Percentiles rank a stretch among this genome's conserved stretches.
phyloP scores from a whole-genome alignment of 352 stramenopile genomes.

The Plasmopara viticola region DNA sequence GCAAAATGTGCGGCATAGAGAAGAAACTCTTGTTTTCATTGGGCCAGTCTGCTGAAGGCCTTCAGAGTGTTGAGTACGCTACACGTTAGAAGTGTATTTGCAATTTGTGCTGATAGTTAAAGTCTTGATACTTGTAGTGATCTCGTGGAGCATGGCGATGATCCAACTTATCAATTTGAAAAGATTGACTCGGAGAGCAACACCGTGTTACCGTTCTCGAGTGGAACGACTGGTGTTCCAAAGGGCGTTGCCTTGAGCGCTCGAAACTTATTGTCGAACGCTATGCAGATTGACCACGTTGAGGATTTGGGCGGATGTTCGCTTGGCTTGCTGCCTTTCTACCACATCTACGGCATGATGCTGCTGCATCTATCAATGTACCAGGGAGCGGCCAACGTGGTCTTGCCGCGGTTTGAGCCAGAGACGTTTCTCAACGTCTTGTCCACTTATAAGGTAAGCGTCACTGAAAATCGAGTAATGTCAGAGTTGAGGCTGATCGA shows the following conservation, averaged over 20 bases:
- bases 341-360: conserved; percentile 92
- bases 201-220: conserved; percentile 87
- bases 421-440: conserved; percentile 81
- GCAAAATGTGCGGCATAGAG: conserved; percentile 19
- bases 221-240: conserved; percentile 88
- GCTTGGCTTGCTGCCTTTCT: conserved; percentile 87
- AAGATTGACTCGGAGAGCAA: conserved; percentile 48
- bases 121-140: conserved; percentile 28
- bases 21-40: conserved; percentile 47
- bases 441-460: conserved; percentile 43
- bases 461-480: not conserved
- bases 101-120: conserved; percentile 2
- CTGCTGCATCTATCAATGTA: conserved; percentile 78
- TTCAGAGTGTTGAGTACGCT: conserved; percentile 53
- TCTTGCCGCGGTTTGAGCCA: conserved; percentile 87
- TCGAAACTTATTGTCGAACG: conserved; percentile 86
- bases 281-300: conserved; percentile 73
- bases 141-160: conserved; percentile 27
- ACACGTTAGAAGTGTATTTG: not conserved
- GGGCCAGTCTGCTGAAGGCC: conserved; percentile 18
- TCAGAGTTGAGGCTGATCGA: not conserved
- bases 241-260: conserved; percentile 81
- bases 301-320: conserved; percentile 50
- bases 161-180: conserved; percentile 17
- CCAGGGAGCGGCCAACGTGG: conserved; percentile 75